Evolutionary conservation across 2,329 filamentous ascomycete species (phyloP), one percentile per base, ranked within the genome.

Genomic region (Neopestalotiopsis sp.): DNA sequence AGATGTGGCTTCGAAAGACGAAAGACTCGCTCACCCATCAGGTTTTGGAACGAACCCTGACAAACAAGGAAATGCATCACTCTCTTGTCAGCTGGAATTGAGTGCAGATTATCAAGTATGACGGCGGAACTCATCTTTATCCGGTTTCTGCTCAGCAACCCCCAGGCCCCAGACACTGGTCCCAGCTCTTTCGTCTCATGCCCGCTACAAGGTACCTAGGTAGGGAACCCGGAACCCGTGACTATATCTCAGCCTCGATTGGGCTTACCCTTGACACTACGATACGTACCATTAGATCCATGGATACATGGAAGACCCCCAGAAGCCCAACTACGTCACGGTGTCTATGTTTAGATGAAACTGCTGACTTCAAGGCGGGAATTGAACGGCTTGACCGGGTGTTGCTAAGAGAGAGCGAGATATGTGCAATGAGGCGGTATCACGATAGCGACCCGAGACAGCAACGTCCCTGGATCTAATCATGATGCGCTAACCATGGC

Each of bases 331-430:
- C 57, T 61, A 61, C 61, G 61, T 63, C 61, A 63, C 61, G 3
- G 17, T 63, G 32, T 42, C 34, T 24, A 34, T 42, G 61, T 63
- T 63, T 40, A 63, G 34, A 12, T 63, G 61, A 63, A 63, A 63
- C 61, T 13, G 20, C 61, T 59, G 24, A 34, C 13, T 59, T 14
- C 13, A 59, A 59, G 24, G 57, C 57, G 20, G 10, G 24, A 28
- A 58, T 20, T 12, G 28, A 30, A 59, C 30, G 49, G 49, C 49
- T n/a, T n/a, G 5, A 17, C 49, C 17, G 49, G 17, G 13, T 30
- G 24, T n/a, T 59, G 14, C 57, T 14, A 30, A 4, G 28, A 58
- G 10, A 58, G 17, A 10, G 56, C 24, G 57, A 59, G 45, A 53
- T 53, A 53, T 9, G 17, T 53, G 20, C 45, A 53, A 53, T 53